Evolutionary conservation across 2,329 filamentous ascomycete genomes (phyloP).

Genomic region (Fusarium chaquense): DNA sequence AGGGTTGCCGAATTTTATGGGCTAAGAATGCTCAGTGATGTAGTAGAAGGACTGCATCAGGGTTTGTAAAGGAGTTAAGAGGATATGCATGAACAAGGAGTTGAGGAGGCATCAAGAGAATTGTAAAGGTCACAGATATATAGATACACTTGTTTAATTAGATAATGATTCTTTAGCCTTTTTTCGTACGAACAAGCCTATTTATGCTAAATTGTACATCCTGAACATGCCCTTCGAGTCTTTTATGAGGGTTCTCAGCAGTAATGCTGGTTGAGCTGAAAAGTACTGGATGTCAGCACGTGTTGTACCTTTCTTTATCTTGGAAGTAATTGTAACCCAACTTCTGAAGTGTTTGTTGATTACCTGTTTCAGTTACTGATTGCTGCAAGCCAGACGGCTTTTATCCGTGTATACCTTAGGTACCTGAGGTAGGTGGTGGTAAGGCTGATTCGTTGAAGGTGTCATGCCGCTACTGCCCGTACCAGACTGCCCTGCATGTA

Average conservation of each 20-base stretch:
- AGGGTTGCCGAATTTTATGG: conserved; percentile 84
- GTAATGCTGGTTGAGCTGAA: background rate
- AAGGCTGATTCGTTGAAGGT: conserved; percentile 8
- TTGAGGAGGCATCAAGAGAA: conserved; percentile 26
- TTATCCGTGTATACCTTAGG: background rate
- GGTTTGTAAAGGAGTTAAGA: conserved; percentile 54
- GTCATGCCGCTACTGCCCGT: background rate
- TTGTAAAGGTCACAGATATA: background rate
- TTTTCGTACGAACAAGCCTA: background rate
- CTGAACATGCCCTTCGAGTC: background rate
- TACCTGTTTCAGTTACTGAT: background rate
- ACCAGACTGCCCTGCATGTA: background rate
- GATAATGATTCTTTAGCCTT: background rate
- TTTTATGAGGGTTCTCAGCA: background rate
- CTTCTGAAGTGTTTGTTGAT: background rate
- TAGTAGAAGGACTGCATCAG: conserved; percentile 73
- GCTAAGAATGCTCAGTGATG: conserved; percentile 81
- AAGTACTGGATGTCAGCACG: conserved; percentile 1
- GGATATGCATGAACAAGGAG: conserved; percentile 35
- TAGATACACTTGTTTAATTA: conserved; percentile 5
- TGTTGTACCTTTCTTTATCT: too few species aligned
- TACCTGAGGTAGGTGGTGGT: background rate
- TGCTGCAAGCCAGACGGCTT: background rate
- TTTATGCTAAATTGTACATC: background rate
- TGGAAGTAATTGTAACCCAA: background rate